Evolutionary conservation across 208 protist genomes (phyloP).

Genomic region (Acanthamoeba sp.): DNA sequence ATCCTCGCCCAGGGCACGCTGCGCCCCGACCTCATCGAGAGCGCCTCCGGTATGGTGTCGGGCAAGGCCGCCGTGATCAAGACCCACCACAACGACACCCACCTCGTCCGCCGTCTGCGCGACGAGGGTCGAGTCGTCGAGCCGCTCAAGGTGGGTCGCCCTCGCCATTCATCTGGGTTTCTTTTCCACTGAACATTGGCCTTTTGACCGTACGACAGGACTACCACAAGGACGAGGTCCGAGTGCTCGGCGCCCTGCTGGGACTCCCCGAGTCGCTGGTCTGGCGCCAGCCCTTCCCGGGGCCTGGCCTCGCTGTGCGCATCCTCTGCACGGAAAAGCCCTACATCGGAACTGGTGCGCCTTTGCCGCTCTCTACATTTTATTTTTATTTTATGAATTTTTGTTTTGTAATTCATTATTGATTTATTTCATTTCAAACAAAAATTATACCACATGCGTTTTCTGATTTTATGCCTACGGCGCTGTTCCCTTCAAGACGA

Average conservation of each 20-base stretch:
- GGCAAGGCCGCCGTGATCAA: constrained; percentile 96
- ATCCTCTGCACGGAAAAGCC: constrained; percentile 93
- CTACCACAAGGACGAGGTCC: constrained; percentile 97
- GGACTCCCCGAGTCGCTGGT: constrained; percentile 95
- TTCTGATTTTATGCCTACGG: too few relatives aligned
- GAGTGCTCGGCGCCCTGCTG: constrained; percentile 94
- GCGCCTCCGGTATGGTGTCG: constrained; percentile 90
- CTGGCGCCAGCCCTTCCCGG: constrained; percentile 89
- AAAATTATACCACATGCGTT: too few relatives aligned
- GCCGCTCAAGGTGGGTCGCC: constrained; percentile 90
- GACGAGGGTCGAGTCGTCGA: constrained; percentile 96
- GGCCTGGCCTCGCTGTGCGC: constrained; percentile 98
- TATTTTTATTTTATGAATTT: constrained; percentile 2
- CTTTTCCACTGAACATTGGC: not conserved
- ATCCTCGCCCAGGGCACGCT: constrained; percentile 93
- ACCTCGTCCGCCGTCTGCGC: constrained; percentile 95
- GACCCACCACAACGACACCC: constrained; percentile 99
- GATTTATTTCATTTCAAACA: too few relatives aligned
- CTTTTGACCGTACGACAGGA: too few relatives aligned
- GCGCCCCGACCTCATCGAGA: constrained; percentile 98
- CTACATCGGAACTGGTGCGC: not conserved
- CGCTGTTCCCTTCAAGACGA: constrained; percentile 75
- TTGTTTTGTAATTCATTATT: too few relatives aligned
- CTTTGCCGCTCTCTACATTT: not conserved
- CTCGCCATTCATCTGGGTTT: not conserved